These are phyloP conservation scores for Nakazawaea siamensis DNA, from an alignment of 805 yeast species.

Conservation along the genomic window DNA sequence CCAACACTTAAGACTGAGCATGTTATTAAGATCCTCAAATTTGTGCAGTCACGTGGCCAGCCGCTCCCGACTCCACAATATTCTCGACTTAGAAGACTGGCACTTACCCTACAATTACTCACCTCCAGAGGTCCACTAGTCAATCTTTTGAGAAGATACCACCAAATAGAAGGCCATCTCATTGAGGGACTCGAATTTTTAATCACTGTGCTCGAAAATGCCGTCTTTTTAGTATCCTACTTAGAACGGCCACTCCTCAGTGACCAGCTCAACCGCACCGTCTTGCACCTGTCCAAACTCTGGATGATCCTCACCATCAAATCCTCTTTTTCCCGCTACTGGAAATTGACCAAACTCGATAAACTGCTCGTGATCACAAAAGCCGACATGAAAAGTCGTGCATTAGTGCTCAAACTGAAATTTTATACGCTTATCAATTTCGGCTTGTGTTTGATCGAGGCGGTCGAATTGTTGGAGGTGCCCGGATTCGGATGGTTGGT, in stretches of 20 bases:
- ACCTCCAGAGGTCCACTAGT: too few species aligned
- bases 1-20: too few species aligned
- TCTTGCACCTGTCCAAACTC: constrained; percentile 5
- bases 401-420: constrained; percentile 6
- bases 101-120: too few species aligned
- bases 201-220: constrained; percentile 8
- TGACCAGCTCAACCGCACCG: not conserved
- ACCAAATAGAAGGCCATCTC: constrained; percentile 22
- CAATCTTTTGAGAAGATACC: constrained; percentile 58
- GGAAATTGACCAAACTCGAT: constrained; percentile 8
- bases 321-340: constrained; percentile 6
- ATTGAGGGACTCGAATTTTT: constrained; percentile 5
- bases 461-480: constrained; percentile 6
- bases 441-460: constrained; percentile 9
- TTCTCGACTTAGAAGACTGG: too few species aligned
- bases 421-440: constrained; percentile 5
- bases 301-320: constrained; percentile 10
- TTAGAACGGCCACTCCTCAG: not conserved
- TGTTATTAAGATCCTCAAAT: too few species aligned
- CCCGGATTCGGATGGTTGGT: constrained; percentile 6
- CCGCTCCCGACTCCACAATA: too few species aligned
- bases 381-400: not conserved
- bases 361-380: not conserved
- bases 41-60: too few species aligned
- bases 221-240: constrained; percentile 2